Percentiles rank a stretch among this genome's conserved stretches.
phyloP scores from a whole-genome alignment of 495 filamentous ascomycete species.

The Aspergillus ellipticus region DNA sequence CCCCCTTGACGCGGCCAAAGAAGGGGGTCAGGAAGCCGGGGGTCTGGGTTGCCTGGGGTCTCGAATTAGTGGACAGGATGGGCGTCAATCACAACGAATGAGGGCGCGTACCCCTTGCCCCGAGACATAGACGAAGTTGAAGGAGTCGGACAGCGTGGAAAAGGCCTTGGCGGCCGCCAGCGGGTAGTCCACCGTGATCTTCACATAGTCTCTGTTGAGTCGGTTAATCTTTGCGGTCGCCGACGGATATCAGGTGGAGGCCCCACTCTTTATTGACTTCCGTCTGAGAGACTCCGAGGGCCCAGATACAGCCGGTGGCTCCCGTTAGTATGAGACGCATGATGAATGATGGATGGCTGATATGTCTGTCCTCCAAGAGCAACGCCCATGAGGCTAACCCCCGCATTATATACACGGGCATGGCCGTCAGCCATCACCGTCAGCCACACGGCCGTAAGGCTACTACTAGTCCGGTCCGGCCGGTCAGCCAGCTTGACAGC shows the following conservation, averaged over 20 bases:
- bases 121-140: constrained; percentile 70
- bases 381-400: no score
- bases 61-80: not conserved
- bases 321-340: constrained; percentile 77
- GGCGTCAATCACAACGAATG: not conserved
- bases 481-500: no score
- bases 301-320: constrained; percentile 74
- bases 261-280: constrained; percentile 58
- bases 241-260: not conserved
- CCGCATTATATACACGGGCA: no score
- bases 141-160: constrained; percentile 47
- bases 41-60: constrained; percentile 31
- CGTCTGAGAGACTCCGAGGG: constrained; percentile 57
- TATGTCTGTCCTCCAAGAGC: no score
- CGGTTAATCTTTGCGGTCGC: not conserved
- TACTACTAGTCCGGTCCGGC: no score
- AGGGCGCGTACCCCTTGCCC: constrained; percentile 40
- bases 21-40: constrained; percentile 51
- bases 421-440: no score
- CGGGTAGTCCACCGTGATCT: constrained; percentile 63
- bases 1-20: constrained; percentile 61
- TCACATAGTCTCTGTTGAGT: constrained; percentile 54
- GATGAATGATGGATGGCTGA: not conserved
- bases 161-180: constrained; percentile 61
- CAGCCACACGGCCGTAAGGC: no score